A percentile compares a stretch with the other conserved stretches of the same genome.
Conservation (phyloP, 768 basidiomycete species). For the Leccinellum rugosiceps region DNA sequence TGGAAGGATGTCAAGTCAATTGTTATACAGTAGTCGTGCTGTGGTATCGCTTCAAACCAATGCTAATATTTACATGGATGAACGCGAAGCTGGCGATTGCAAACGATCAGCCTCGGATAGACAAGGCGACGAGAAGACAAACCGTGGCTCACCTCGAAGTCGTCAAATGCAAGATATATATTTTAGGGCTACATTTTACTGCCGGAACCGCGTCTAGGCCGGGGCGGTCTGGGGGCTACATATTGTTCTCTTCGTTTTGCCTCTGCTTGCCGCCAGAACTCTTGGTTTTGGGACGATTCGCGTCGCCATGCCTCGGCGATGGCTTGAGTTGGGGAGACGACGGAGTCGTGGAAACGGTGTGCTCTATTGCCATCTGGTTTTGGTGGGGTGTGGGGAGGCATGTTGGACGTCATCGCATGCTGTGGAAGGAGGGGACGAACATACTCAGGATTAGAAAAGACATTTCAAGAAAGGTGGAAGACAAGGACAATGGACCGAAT, state of each 20-base stretch:
- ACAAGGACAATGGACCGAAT: slow-evolving; percentile 21
- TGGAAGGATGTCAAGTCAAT: slow-evolving; percentile 13
- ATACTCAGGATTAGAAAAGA: slow-evolving; percentile 31
- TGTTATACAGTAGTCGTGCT: slow-evolving; percentile 25
- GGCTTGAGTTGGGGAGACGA: slow-evolving; percentile 51
- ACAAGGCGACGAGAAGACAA: not conserved
- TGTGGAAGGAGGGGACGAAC: slow-evolving; percentile 23
- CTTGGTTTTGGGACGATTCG: slow-evolving; percentile 57
- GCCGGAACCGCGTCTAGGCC: slow-evolving; percentile 35
- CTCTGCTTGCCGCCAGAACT: slow-evolving; percentile 57
- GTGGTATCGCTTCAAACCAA: slow-evolving; percentile 20
- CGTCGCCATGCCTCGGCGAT: slow-evolving; percentile 69
- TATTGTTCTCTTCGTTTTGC: slow-evolving; percentile 48
- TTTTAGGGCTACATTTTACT: slow-evolving; percentile 49
- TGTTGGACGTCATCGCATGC: slow-evolving; percentile 37
- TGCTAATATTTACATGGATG: slow-evolving; percentile 31
- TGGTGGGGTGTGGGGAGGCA: slow-evolving; percentile 23
- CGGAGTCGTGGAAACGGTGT: slow-evolving; percentile 26
- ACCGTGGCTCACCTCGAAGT: slow-evolving; percentile 15
- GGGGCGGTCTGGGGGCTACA: slow-evolving; percentile 34
- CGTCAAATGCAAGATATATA: slow-evolving; percentile 12
- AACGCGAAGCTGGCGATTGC: slow-evolving; percentile 26
- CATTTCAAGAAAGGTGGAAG: not conserved
- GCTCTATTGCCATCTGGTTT: slow-evolving; percentile 34
- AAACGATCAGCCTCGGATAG: slow-evolving; percentile 2